Base-by-base conservation (phyloP, 2,329 filamentous ascomycete species). In the Pseudogymnoascus sp. region DNA sequence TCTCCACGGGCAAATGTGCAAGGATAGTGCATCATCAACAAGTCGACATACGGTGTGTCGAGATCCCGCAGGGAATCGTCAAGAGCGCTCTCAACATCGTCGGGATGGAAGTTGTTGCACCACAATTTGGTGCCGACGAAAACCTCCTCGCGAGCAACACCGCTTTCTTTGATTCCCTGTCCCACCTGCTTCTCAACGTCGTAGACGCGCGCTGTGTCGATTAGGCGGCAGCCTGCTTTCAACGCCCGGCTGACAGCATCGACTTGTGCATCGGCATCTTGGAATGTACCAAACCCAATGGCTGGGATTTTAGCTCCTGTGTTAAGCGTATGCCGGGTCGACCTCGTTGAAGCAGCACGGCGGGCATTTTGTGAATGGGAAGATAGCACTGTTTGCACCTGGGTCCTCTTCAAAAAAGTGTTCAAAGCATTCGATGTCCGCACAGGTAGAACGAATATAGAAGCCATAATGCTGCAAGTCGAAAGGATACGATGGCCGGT, bases 1-100 rank as follows among this genome's bases (percentile, higher is more conserved):
- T 25, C 43, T 12, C 40, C 40, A 8, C 40, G 40, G 40, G 40
- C 40, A 43, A 43, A 43, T 43, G 40, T 43, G 11, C 70, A 68
- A 3, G 72, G 49, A 74, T 53, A 82, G 77, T 95, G 90, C 73
- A 68, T 79, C 38, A 93, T 81, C 72, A 84, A 21, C 21, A 59
- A 14, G 11, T 59, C 49, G 2, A 59, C 49, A 14, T 59, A 59
- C 7, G 49, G 49, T 1, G 49, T 69, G 25, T 72, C 69, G 9
- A 75, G 69, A 25, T 73, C 69, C 38, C 66, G 63, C 34, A 76
- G 69, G 9, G 70, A 69, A 59, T 70, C 69, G 31, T 74, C 68
- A 16, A 73, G 65, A 8, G 71, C 73, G 6, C 67, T 67, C 53
- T 70, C 69, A 16, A 72, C 71, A 21, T 71, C 66, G 12, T 70